Percentiles rank a stretch among this genome's conserved stretches.
Evolutionary conservation across 2,329 filamentous ascomycete genomes (phyloP).

Genomic region (Fusarium nisikadoi): DNA sequence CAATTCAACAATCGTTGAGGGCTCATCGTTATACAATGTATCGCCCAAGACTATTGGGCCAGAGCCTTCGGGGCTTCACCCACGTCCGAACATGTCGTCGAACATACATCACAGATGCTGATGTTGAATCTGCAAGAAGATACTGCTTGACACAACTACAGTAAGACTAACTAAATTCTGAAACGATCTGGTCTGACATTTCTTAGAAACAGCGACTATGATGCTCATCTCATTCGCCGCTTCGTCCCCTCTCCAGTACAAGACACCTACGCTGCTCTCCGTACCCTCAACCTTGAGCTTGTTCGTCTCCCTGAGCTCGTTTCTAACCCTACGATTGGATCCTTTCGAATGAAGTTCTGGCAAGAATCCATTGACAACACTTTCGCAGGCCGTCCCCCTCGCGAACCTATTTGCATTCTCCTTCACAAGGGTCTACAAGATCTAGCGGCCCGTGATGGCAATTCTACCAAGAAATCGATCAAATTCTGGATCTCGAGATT

Average conservation of each 20-base stretch:
- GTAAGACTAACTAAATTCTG: slow-evolving; percentile 45
- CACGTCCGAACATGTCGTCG: slow-evolving; percentile 47
- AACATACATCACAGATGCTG: slow-evolving; percentile 60
- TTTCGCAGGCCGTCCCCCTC: slow-evolving; percentile 81
- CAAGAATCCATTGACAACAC: slow-evolving; percentile 83
- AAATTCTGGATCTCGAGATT: slow-evolving; percentile 82
- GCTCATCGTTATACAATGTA: slow-evolving; percentile 50
- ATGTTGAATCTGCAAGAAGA: slow-evolving; percentile 62
- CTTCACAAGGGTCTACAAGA: slow-evolving; percentile 77
- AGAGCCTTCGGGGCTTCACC: slow-evolving; percentile 53
- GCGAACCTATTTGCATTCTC: slow-evolving; percentile 90
- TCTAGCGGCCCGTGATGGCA: slow-evolving; percentile 60
- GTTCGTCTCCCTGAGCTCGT: slow-evolving; percentile 90
- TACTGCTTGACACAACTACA: slow-evolving; percentile 66
- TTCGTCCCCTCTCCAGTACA: slow-evolving; percentile 81
- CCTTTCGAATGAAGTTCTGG: slow-evolving; percentile 96
- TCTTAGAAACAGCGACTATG: slow-evolving; percentile 83
- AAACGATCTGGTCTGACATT: slow-evolving; percentile 11
- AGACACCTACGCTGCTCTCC: slow-evolving; percentile 89
- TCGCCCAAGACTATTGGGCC: slow-evolving; percentile 50
- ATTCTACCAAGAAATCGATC: slow-evolving; percentile 60
- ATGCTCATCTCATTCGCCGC: slow-evolving; percentile 85
- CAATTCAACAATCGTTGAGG: not conserved
- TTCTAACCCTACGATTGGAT: slow-evolving; percentile 85
- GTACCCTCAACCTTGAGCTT: slow-evolving; percentile 92